phyloP scores from a whole-genome alignment of 768 basidiomycete genomes.

The Hygrocybe punicea region DNA sequence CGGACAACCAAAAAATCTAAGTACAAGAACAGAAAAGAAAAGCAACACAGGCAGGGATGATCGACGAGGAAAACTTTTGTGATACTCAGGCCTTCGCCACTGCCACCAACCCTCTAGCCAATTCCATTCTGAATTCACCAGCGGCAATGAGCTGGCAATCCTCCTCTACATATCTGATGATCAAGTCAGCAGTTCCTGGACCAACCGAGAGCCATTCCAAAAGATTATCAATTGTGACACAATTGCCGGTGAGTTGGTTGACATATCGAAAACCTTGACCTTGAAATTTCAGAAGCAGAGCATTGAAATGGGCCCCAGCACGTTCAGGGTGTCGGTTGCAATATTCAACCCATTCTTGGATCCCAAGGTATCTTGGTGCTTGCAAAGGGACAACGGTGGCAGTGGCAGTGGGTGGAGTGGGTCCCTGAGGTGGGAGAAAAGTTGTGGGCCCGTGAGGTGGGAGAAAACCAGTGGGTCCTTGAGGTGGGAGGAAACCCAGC shows the following conservation, averaged over 20 bases:
- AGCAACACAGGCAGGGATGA: too few species aligned
- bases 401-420: background rate
- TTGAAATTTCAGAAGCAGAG: background rate
- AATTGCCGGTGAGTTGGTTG: constrained; percentile 5
- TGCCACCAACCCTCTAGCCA: constrained; percentile 2
- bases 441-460: background rate
- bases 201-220: constrained; percentile 2
- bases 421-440: background rate
- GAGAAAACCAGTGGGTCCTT: too few species aligned
- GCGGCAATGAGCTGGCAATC: constrained; percentile 2
- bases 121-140: constrained; percentile 2
- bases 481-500: too few species aligned
- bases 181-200: constrained; percentile 3
- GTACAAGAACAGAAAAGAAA: background rate
- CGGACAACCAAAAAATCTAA: background rate
- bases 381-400: background rate
- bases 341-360: constrained; percentile 4
- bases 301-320: background rate
- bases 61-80: too few species aligned
- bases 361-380: background rate
- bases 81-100: background rate
- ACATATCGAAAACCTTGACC: background rate
- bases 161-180: constrained; percentile 5
- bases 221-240: constrained; percentile 6
- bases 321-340: constrained; percentile 2